These are phyloP conservation scores for Meyerozyma guilliermondii DNA, from an alignment of 1,139 yeast species.

Conservation along the genomic window DNA sequence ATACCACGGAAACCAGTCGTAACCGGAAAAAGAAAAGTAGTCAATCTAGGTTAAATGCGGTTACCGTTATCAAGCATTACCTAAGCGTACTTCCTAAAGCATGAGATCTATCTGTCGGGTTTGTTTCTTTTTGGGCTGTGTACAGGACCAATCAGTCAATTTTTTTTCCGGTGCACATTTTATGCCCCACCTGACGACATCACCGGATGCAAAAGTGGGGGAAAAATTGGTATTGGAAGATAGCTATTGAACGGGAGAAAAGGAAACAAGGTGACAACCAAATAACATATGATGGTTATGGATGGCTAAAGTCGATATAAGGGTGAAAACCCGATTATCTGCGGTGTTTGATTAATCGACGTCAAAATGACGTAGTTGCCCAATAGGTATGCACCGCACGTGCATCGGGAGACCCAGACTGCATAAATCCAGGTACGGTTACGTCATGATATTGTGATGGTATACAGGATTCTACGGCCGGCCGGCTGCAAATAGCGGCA, in stretches of 20 bases:
- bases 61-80: conserved; percentile 1
- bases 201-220: not conserved
- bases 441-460: not conserved
- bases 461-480: not conserved
- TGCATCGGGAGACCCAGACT: not conserved
- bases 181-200: not conserved
- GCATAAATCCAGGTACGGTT: not conserved
- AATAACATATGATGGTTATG: not conserved
- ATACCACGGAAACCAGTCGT: not conserved
- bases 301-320: not conserved
- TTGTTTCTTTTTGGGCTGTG: not conserved
- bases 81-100: not conserved
- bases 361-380: conserved; percentile 2
- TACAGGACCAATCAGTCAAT: not conserved
- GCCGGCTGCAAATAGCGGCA: not conserved
- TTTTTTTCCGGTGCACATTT: conserved; percentile 1
- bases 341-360: not conserved
- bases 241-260: not conserved
- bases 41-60: not conserved
- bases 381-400: conserved; percentile 1
- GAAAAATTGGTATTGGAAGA: not conserved
- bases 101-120: not conserved
- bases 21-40: not conserved
- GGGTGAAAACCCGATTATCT: not conserved
- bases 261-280: not conserved